Conservation (phyloP, 169 alveolate genomes). For the Cryptosporidium baileyi region DNA sequence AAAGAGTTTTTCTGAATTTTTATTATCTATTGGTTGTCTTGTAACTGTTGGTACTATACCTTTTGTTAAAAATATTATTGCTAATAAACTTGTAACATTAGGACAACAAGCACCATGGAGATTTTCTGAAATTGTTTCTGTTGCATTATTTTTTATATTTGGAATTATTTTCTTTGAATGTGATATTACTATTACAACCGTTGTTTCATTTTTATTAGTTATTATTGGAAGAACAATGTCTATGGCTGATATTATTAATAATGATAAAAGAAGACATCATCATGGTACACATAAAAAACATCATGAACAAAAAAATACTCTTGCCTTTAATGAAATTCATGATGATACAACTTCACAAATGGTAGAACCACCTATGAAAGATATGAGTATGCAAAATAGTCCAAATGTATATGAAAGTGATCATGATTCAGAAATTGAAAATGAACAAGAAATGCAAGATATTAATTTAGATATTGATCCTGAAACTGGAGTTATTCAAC, state of each 20-base stretch:
- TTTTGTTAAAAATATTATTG: slow-evolving; percentile 88
- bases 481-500: slow-evolving; percentile 29
- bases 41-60: slow-evolving; percentile 91
- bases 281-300: not conserved
- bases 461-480: slow-evolving; percentile 19
- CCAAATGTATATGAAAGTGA: slow-evolving; percentile 47
- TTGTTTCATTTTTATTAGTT: slow-evolving; percentile 76
- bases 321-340: slow-evolving; percentile 62
- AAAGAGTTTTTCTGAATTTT: slow-evolving; percentile 39
- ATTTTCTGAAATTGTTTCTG: slow-evolving; percentile 87
- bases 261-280: slow-evolving; percentile 67
- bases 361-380: slow-evolving; percentile 38
- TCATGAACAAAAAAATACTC: slow-evolving; percentile 22
- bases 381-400: slow-evolving; percentile 20
- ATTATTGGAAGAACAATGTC: slow-evolving; percentile 82
- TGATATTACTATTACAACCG: slow-evolving; percentile 76
- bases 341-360: slow-evolving; percentile 47
- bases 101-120: slow-evolving; percentile 96
- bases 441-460: slow-evolving; percentile 16
- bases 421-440: slow-evolving; percentile 58
- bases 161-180: slow-evolving; percentile 84
- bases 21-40: slow-evolving; percentile 83
- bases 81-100: slow-evolving; percentile 88
- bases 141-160: slow-evolving; percentile 86
- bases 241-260: slow-evolving; percentile 80